Evolutionary conservation across 148 eudicot species (phyloP), one percentile per base, ranked within the genome.

Genomic region (Rhododendron vialii): DNA sequence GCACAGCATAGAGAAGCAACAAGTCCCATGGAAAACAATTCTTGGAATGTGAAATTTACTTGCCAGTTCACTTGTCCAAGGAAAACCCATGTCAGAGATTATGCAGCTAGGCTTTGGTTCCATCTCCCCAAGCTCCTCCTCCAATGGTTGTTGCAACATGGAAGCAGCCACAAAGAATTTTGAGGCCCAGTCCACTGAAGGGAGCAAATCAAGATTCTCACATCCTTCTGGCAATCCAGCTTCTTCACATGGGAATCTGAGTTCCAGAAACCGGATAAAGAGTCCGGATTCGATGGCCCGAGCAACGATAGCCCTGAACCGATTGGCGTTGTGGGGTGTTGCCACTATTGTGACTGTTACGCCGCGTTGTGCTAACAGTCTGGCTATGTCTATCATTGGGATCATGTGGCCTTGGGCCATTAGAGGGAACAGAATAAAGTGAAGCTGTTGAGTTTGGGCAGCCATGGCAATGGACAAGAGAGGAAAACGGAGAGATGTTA

Each of bases 381-480:
- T 83, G 43, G 91, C 93, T 15, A 93, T 91, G 90, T 93, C 95
- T 30, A 91, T 78, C 93, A 93, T 93, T 24, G 95, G 95, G 35
- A 93, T 92, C 59, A 90, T 80, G 33, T 93, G 93, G 86, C 95
- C 94, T 53, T 88, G 94, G 33, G 93, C 92, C 81, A 93, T 82
- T 80, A 90, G 53, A 53, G 95, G 95, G 75, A 92, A 22, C 22
- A 91, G 80, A 14, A 92, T 78, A 82, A 90, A 93, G 86, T 91
- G 95, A 79, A 88, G 92, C 41, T 91, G 84, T 20, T 81, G 59
- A 13, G 76, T 45, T 59, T 85, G 85, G n/a, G 84, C 69, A 61
- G 82, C 84, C 91, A 89, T 89, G 55, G 69, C 81, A 20, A 28
- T 24, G 3, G 1, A 59, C 51, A 18, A 7, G 41, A 35, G 7